Base-by-base conservation (phyloP, 805 yeast species). In the Schwanniomyces occidentalis region DNA sequence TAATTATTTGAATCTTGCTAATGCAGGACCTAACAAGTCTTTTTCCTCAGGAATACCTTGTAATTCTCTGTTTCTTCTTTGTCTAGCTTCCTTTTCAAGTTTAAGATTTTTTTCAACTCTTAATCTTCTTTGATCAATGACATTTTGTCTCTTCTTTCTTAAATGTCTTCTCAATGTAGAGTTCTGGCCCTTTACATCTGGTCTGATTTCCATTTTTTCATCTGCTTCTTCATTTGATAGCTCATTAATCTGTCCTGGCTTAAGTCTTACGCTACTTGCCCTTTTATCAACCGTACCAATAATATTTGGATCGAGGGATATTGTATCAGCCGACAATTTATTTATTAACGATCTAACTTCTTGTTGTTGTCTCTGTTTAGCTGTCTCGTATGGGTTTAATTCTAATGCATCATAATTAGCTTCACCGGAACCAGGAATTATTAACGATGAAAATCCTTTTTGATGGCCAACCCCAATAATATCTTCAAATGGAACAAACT, bases 371-470 rank as follows among this genome's bases (percentile, higher is more conserved):
- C 98, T 82, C 66, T 90, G 97, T 57, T 86, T 83, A 35, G 85
- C 79, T 7, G 96, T 78, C 61, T 88, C 96, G 64, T 73, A 93
- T 44, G 99, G 99, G 60, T 93, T 93, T 52, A 80, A 63, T 63
- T 93, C 99, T 58, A 89, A 62, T 3, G 98, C 89, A 68, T 93
- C 99, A 59, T 78, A 89, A 64, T 93, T 93, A 42, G 99, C 96
- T 66, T 93, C 99, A 69, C 99, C 99, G 26, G 97, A 71, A 16
- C 99, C 99, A 25, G 99, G 99, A 39, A 93, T 74, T 47, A 93
- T 83, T 41, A 93, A 48, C n/a, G 93, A 81, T n/a, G 82, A 76
- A 25, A 89, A 71, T 28, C 96, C 95, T 54, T 65, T 61, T 32
- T 76, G 71, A 56, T 88, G 95, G 2, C 97, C 97, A 8, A 85